phyloP scores from a whole-genome alignment of 495 filamentous ascomycete genomes.

The Hyphodiscus hymeniophilus region DNA sequence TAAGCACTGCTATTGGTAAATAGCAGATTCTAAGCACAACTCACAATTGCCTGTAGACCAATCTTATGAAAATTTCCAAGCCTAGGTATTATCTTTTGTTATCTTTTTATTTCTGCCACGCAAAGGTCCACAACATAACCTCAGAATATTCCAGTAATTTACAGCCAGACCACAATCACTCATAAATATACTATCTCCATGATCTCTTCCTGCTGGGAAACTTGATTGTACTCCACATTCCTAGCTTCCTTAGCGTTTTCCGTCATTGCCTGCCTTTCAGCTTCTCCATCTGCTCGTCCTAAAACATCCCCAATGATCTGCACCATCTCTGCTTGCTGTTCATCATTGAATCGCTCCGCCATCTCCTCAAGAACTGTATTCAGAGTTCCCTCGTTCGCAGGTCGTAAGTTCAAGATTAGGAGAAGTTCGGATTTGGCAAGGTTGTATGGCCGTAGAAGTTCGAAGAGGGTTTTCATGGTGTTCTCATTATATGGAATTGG shows the following conservation, averaged over 20 bases:
- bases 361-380: slow-evolving; percentile 42
- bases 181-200: slow-evolving; percentile 13
- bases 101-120: too few relatives aligned
- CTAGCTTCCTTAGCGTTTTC: slow-evolving; percentile 19
- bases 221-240: slow-evolving; percentile 9
- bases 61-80: too few relatives aligned
- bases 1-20: too few relatives aligned
- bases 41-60: too few relatives aligned
- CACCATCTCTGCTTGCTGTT: slow-evolving; percentile 29
- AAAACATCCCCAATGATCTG: slow-evolving; percentile 29
- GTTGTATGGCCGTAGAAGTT: slow-evolving; percentile 35
- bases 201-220: slow-evolving; percentile 2
- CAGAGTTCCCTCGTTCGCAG: slow-evolving; percentile 30
- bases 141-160: neutral
- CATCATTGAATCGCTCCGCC: slow-evolving; percentile 34
- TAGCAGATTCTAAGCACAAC: too few relatives aligned
- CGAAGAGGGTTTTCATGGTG: slow-evolving; percentile 32
- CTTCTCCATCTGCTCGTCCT: slow-evolving; percentile 22
- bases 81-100: too few relatives aligned
- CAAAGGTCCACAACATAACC: too few relatives aligned
- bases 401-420: slow-evolving; percentile 54
- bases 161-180: neutral
- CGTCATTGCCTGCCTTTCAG: slow-evolving; percentile 20
- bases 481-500: slow-evolving; percentile 20
- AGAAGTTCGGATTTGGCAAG: slow-evolving; percentile 55